Conservation (phyloP, 202 grass and related monocot genomes). For the Digitaria exilis region DNA sequence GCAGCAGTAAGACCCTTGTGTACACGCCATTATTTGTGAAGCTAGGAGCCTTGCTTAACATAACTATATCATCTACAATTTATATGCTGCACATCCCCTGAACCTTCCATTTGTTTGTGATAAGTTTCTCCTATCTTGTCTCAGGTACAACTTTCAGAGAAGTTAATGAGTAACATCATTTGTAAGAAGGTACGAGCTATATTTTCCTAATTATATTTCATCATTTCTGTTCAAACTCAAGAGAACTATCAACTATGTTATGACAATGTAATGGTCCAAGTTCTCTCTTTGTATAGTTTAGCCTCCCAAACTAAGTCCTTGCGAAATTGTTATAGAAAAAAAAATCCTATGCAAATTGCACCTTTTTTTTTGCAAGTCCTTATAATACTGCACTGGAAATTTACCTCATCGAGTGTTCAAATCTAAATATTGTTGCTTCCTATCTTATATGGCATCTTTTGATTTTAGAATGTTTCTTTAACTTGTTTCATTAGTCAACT, state of each 20-base stretch:
- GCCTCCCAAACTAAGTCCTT: not conserved
- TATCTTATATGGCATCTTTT: not conserved
- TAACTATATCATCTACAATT: conserved; percentile 5
- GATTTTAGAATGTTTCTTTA: not conserved
- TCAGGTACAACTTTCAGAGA: conserved; percentile 89
- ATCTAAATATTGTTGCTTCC: not conserved
- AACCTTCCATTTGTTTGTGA: not conserved
- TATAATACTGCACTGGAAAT: not conserved
- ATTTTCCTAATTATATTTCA: not conserved
- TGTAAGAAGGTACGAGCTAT: conserved; percentile 68
- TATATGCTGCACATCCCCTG: not conserved
- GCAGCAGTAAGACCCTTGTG: not conserved
- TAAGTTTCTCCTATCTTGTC: conserved; percentile 33
- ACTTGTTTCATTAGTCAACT: conserved; percentile 18
- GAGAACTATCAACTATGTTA: conserved; percentile 9
- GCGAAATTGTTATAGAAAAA: not conserved
- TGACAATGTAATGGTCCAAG: not conserved
- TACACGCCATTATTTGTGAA: not conserved
- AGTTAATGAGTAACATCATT: conserved; percentile 84
- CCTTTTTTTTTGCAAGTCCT: not conserved
- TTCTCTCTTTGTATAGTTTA: conserved; percentile 2
- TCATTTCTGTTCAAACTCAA: not conserved
- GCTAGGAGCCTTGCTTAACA: not conserved
- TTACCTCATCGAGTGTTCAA: not conserved
- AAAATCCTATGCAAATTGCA: not conserved